Base-by-base conservation (phyloP, 306 rosid genomes). In the Pyrus communis region DNA sequence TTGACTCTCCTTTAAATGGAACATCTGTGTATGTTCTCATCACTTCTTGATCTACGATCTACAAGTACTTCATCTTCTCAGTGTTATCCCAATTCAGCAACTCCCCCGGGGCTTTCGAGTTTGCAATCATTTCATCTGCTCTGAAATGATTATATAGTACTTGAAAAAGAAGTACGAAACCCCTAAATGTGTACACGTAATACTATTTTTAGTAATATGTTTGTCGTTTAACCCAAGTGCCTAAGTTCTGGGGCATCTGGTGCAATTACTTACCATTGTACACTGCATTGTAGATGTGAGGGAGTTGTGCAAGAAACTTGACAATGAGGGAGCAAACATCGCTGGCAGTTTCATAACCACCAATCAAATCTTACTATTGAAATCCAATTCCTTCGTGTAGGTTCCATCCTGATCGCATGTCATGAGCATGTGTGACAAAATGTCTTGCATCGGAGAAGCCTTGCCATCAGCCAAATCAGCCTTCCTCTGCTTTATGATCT, bases 31-130 rank as follows among this genome's bases (percentile, higher is more conserved):
- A 46, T 14, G 52, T 15, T 77, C 98, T 87, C 83, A 89, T 17
- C 21, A 91, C 97, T 81, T 93, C 97, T 83, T 92, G 78, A 3
- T 88, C 90, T 11, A 93, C 93, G 12, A 85, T 91, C 98, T 93
- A 89, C 18, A 93, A 88, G 74, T 91, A 88, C 58, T 67, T 88
- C 97, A 91, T 91, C 78, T 82, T 89, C 55, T 82, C 81, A 1
- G 89, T 31, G 75, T 93, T 95, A 59, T 91, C 89, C 98, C 95
- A 91, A 55, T 82, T 85, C 83, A 93, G 59, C 67, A 84, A 2
- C 63, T 91, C 91, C 52, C 97, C 91, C 0, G 31, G 21, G 0
- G 35, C 70, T 69, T 91, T 93, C 2, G 84, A 78, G 13, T 80
- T 84, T 73, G 95, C 88, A 15, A 93, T 88, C 78, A 33, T 33